Evolutionary conservation across 1,139 yeast species (phyloP).

Genomic region (Hansenula sp.): DNA sequence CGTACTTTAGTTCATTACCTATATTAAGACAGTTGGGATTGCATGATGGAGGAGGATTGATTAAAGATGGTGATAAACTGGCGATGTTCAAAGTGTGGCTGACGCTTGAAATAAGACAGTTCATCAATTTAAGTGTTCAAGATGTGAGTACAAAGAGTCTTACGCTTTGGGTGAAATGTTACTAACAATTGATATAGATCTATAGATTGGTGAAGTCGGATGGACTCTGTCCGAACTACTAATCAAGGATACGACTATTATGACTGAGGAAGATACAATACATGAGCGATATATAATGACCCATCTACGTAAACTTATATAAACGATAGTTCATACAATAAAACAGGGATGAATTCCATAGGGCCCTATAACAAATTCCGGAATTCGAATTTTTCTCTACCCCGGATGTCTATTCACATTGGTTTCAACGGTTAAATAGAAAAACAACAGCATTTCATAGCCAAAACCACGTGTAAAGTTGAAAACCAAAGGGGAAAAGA

Average conservation of each 20-base stretch:
- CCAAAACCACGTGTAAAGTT: too few species aligned
- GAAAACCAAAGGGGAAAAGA: too few species aligned
- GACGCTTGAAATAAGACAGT: slow-evolving; percentile 83
- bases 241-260: slow-evolving; percentile 2
- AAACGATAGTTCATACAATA: too few species aligned
- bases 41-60: slow-evolving; percentile 54
- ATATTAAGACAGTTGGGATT: slow-evolving; percentile 81
- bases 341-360: too few species aligned
- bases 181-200: slow-evolving; percentile 26
- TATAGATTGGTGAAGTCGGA: slow-evolving; percentile 55
- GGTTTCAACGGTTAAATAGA: too few species aligned
- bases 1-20: slow-evolving; percentile 68
- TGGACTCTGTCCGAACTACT: slow-evolving; percentile 57
- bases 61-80: slow-evolving; percentile 56
- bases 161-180: neutral
- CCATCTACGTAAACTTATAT: too few species aligned
- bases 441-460: too few species aligned
- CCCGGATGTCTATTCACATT: too few species aligned
- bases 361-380: too few species aligned
- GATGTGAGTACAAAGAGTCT: slow-evolving; percentile 44
- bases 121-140: slow-evolving; percentile 79
- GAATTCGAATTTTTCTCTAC: too few species aligned
- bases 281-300: too few species aligned
- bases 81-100: slow-evolving; percentile 91
- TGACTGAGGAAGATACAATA: too few species aligned